phyloP scores from a whole-genome alignment of 2,329 filamentous ascomycete species.

The Alternaria ventricosa region DNA sequence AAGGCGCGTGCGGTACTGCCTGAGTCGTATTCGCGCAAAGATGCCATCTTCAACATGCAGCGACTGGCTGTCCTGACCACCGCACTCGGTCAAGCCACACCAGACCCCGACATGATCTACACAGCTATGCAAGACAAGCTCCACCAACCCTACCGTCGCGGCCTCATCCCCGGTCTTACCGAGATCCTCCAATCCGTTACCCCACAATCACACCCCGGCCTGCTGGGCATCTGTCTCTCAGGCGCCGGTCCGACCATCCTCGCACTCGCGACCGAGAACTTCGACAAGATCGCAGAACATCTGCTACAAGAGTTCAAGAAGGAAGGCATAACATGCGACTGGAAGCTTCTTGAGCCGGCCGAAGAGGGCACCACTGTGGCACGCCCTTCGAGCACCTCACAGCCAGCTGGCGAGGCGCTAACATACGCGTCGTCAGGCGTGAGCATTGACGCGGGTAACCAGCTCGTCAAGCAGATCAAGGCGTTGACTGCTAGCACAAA shows the following conservation, averaged over 20 bases:
- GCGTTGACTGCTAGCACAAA: constrained; percentile 83
- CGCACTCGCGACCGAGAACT: constrained; percentile 88
- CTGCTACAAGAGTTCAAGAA: constrained; percentile 76
- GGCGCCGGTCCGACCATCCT: constrained; percentile 95
- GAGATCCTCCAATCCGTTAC: constrained; percentile 93
- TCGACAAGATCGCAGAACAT: constrained; percentile 81
- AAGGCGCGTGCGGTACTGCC: constrained; percentile 88
- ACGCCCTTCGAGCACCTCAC: constrained; percentile 23
- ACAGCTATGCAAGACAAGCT: constrained; percentile 98
- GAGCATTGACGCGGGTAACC: constrained; percentile 91
- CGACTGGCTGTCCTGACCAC: constrained; percentile 89
- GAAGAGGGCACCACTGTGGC: constrained; percentile 66
- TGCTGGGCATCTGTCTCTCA: constrained; percentile 92
- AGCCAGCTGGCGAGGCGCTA: constrained; percentile 53
- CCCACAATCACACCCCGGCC: constrained; percentile 81
- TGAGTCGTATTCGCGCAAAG: constrained; percentile 75
- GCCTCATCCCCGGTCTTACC: constrained; percentile 86
- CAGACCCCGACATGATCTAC: constrained; percentile 92
- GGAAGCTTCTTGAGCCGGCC: constrained; percentile 87
- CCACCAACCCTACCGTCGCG: constrained; percentile 94
- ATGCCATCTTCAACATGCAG: constrained; percentile 96
- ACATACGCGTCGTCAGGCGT: constrained; percentile 95
- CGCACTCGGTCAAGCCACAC: constrained; percentile 86
- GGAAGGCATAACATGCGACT: constrained; percentile 78
- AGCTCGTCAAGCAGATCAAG: constrained; percentile 92